Conservation (phyloP, 2,329 filamentous ascomycete genomes). For the Tothia fuscella region DNA sequence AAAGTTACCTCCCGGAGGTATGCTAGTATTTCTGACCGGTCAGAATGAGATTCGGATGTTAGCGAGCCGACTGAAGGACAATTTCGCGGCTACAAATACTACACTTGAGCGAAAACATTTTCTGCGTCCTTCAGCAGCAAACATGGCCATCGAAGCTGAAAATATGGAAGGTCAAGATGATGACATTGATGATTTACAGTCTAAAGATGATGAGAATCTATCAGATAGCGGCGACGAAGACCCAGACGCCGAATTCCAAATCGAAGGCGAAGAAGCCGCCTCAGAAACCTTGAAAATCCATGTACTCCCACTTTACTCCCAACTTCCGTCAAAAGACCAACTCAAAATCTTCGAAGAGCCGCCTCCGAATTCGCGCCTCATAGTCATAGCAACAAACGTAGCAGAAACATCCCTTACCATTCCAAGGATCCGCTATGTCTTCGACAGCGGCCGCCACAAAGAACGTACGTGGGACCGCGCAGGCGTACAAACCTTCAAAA, state of each 20-base stretch:
- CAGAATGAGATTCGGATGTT: conserved; percentile 82
- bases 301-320: conserved; percentile 85
- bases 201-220: conserved; percentile 38
- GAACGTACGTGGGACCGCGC: conserved; percentile 86
- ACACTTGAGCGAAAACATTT: conserved; percentile 44
- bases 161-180: conserved; percentile 14
- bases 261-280: conserved; percentile 45
- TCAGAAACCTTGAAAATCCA: conserved; percentile 61
- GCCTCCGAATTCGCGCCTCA: conserved; percentile 69
- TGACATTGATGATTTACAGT: conserved; percentile 23
- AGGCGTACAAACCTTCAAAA: conserved; percentile 88
- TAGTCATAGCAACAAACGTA: conserved; percentile 90
- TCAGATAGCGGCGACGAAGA: conserved; percentile 32
- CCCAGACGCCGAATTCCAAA: conserved; percentile 41
- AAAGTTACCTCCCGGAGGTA: conserved; percentile 80
- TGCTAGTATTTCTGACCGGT: conserved; percentile 88
- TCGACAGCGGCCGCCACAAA: conserved; percentile 86
- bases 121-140: conserved; percentile 63
- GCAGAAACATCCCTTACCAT: conserved; percentile 97
- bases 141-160: conserved; percentile 24
- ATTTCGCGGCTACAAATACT: conserved; percentile 38
- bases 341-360: conserved; percentile 77
- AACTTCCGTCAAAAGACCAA: conserved; percentile 83
- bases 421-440: conserved; percentile 87
- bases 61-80: conserved; percentile 64